These are phyloP conservation scores for Thelonectria discophora DNA, from an alignment of 2,329 filamentous ascomycete genomes.

Conservation along the genomic window DNA sequence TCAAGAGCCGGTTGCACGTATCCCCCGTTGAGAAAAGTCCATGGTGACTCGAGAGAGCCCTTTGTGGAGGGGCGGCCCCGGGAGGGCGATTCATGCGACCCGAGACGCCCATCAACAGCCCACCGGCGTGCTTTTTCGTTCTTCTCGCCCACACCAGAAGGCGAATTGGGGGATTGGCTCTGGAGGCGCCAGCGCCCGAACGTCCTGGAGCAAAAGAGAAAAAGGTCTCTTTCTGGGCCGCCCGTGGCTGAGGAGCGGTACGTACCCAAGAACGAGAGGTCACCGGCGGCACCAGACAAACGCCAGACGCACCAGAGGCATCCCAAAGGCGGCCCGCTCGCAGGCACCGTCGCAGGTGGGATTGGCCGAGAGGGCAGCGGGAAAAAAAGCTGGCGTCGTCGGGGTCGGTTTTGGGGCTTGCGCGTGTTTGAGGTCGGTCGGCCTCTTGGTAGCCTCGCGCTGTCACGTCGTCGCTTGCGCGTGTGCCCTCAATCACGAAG, in stretches of 20 bases:
- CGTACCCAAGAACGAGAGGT: neutral
- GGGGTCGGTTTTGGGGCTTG: neutral
- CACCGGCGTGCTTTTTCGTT: neutral
- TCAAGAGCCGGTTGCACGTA: constrained; percentile 14
- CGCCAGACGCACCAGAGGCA: constrained; percentile 1
- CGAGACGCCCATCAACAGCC: constrained; percentile 19
- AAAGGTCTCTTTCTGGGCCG: neutral
- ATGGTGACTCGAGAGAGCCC: neutral
- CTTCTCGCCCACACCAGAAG: neutral
- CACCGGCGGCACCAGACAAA: constrained; percentile 4
- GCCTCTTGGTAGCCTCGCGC: constrained; percentile 13
- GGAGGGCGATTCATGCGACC: constrained; percentile 41
- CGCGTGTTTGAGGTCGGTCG: too few relatives aligned
- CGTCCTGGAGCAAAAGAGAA: neutral
- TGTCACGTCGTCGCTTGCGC: constrained; percentile 7
- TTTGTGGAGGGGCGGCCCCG: constrained; percentile 34
- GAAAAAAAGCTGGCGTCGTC: constrained; percentile 3
- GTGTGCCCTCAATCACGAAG: neutral
- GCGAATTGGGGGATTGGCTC: neutral
- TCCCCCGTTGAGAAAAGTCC: constrained; percentile 2
- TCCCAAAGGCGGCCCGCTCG: constrained; percentile 11
- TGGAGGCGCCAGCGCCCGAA: neutral
- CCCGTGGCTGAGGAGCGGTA: neutral
- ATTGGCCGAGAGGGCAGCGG: constrained; percentile 12
- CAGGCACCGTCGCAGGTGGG: constrained; percentile 5